Evolutionary conservation across 345 rosid genomes (phyloP), one percentile per base, ranked within the genome.

Genomic region (Balakata baccata): DNA sequence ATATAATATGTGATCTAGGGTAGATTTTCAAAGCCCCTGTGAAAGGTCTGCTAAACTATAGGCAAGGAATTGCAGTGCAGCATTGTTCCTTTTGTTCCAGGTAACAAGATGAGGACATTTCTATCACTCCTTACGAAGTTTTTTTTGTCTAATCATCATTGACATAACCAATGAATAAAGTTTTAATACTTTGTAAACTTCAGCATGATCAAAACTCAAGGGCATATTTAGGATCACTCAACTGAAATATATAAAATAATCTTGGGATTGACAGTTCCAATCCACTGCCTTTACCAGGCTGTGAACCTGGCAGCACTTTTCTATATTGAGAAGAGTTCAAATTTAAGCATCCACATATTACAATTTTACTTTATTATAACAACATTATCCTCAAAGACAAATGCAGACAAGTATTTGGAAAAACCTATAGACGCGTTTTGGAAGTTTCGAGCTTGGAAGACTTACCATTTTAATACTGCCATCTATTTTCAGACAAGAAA

Each of bases 81-180:
- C 69, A 52, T 41, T 8, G 47, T 49, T n/a, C 41, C 18, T 13
- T 67, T n/a, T 68, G 69, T 66, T 75, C 25, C 59, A 13, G 39
- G 64, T 65, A 6, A 57, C 29, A 54, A 25, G 69, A 77, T 74
- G 54, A 66, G 37, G 83, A 75, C 85, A 77, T 47, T 53, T 68
- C 56, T 14, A 43, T 64, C 86, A 54, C 56, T 56, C 51, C 69
- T 85, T 83, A 71, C 88, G 60, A 82, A 72, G 81, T 61, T 63
- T 54, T 54, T 59, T 60, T 20, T 45, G 3, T 25, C 39, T n/a
- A 43, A 17, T 70, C 52, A 43, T 8, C 7, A n/a, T 70, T 11
- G 73, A 39, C 10, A 23, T 10, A 59, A 23, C 52, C 66, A 12
- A 59, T 13, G 64, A 56, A 13, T 50, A 10, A 64, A 41, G 43